Conservation (phyloP, 2,329 filamentous ascomycete species). For the Aspergillus sp. region DNA sequence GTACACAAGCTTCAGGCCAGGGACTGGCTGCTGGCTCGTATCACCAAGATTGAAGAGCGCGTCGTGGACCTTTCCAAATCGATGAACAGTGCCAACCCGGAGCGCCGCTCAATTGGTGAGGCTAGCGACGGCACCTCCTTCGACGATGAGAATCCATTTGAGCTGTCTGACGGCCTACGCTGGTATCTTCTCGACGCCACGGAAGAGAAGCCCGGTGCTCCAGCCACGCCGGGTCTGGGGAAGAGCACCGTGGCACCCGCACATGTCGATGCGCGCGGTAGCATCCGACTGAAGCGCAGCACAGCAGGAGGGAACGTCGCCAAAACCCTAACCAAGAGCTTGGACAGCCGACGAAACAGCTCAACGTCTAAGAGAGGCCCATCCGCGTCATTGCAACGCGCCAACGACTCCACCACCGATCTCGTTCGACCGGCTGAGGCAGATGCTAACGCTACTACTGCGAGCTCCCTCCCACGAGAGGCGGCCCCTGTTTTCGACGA, state of each 20-base stretch:
- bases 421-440: slow-evolving; percentile 35
- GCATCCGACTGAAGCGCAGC: slow-evolving; percentile 48
- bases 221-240: slow-evolving; percentile 85
- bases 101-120: slow-evolving; percentile 49
- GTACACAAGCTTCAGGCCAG: slow-evolving; percentile 77
- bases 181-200: slow-evolving; percentile 95
- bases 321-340: slow-evolving; percentile 77
- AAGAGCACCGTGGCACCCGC: slow-evolving; percentile 90
- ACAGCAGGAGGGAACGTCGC: slow-evolving; percentile 70
- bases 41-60: slow-evolving; percentile 85
- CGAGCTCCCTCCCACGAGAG: slow-evolving; percentile 34
- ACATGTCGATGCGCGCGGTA: slow-evolving; percentile 81
- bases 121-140: slow-evolving; percentile 57
- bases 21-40: slow-evolving; percentile 96
- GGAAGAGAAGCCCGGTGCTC: slow-evolving; percentile 89
- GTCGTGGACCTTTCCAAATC: slow-evolving; percentile 89
- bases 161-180: slow-evolving; percentile 86
- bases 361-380: slow-evolving; percentile 75
- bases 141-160: slow-evolving; percentile 95
- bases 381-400: slow-evolving; percentile 28
- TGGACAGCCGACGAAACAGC: slow-evolving; percentile 88
- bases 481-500: slow-evolving; percentile 44
- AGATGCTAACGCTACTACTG: slow-evolving; percentile 22
- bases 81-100: slow-evolving; percentile 56
- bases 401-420: slow-evolving; percentile 36